Evolutionary conservation across 768 basidiomycete genomes (phyloP).

Genomic region (Cytidiella melzeri): DNA sequence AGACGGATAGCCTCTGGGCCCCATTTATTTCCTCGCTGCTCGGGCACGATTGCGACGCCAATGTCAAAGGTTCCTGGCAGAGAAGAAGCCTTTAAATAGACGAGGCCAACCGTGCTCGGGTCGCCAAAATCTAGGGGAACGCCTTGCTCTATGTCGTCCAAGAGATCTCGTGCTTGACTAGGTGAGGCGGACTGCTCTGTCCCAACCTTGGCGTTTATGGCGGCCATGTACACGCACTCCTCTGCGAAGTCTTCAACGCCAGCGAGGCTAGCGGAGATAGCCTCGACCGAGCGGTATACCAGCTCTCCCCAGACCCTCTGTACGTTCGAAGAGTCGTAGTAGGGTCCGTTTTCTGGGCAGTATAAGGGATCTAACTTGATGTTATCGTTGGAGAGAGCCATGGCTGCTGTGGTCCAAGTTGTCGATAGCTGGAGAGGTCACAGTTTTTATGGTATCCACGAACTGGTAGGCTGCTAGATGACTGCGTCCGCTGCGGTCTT

Average conservation of each 20-base stretch:
- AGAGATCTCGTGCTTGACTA: background rate
- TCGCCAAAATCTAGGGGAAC: background rate
- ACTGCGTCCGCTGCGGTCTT: no score
- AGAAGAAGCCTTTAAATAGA: conserved; percentile 16
- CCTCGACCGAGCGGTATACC: conserved; percentile 6
- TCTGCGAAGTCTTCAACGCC: conserved; percentile 7
- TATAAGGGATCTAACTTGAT: no score
- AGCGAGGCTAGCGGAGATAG: background rate
- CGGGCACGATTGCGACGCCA: conserved; percentile 42
- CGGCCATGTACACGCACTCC: conserved; percentile 9
- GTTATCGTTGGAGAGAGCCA: no score
- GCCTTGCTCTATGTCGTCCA: background rate
- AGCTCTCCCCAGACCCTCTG: conserved; percentile 4
- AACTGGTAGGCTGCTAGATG: no score
- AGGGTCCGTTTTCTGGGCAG: no score
- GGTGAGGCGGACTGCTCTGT: background rate
- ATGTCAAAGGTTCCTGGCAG: conserved; percentile 43
- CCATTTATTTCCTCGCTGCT: conserved; percentile 35
- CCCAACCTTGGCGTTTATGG: background rate
- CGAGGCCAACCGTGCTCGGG: conserved; percentile 15
- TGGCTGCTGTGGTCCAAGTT: no score
- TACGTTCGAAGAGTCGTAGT: no score
- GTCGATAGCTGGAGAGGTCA: no score
- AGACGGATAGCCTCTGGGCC: conserved; percentile 41
- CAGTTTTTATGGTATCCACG: no score